These are phyloP conservation scores for Mimosa bimucronata DNA, from an alignment of 306 rosid species.

Conservation along the genomic window DNA sequence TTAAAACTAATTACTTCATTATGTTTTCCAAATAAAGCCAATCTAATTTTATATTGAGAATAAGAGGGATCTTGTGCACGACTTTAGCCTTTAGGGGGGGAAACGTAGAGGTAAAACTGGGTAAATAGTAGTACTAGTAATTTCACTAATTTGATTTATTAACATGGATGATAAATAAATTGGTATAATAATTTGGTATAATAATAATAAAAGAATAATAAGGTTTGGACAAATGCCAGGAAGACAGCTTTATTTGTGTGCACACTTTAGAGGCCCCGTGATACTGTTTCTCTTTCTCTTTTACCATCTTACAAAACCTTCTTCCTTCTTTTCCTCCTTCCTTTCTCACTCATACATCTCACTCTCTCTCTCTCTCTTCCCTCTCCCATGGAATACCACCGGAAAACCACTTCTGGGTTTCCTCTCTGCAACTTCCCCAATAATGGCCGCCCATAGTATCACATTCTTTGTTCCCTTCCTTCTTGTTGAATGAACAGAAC, in stretches of 20 bases:
- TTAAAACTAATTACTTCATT: too few species aligned
- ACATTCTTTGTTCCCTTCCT: slow-evolving; percentile 28
- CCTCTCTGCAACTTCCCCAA: slow-evolving; percentile 15
- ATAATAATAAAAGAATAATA: not conserved
- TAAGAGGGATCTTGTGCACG: too few species aligned
- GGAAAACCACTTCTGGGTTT: slow-evolving; percentile 41
- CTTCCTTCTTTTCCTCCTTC: not conserved
- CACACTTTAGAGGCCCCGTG: slow-evolving; percentile 56
- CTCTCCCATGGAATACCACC: slow-evolving; percentile 48
- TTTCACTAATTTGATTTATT: too few species aligned
- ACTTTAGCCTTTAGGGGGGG: too few species aligned
- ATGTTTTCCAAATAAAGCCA: too few species aligned
- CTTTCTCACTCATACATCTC: slow-evolving; percentile 24
- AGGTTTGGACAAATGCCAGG: slow-evolving; percentile 44
- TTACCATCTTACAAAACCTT: slow-evolving; percentile 31
- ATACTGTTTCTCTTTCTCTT: slow-evolving; percentile 39
- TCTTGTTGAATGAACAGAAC: not conserved
- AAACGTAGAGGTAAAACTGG: too few species aligned
- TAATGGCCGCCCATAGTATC: not conserved
- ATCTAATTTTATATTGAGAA: too few species aligned
- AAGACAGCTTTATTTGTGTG: slow-evolving; percentile 29
- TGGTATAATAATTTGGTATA: too few species aligned
- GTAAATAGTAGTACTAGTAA: too few species aligned
- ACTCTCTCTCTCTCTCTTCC: slow-evolving; percentile 18
- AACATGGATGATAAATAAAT: too few species aligned